Percentiles rank a stretch among this genome's conserved stretches.
These are phyloP conservation scores for Verticillium klebahnii DNA, from an alignment of 2,329 filamentous ascomycete species.

Conservation along the genomic window DNA sequence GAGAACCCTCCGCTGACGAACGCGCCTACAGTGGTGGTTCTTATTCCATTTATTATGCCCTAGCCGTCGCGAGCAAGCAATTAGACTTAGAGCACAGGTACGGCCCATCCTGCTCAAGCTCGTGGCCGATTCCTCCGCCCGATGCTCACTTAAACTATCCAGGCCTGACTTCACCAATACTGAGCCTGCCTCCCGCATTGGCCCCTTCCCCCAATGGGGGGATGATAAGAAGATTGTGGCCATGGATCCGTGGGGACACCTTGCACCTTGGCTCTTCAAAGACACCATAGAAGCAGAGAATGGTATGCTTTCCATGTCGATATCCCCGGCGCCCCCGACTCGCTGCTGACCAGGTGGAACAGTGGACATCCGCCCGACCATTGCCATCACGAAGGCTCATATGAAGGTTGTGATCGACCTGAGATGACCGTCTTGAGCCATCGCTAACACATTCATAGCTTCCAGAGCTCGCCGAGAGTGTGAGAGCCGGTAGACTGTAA, in stretches of 20 bases:
- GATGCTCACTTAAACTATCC: conserved; percentile 4
- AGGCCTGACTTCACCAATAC: conserved; percentile 68
- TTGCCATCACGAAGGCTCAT: conserved; percentile 86
- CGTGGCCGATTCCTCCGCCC: no score
- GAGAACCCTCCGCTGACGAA: neutral
- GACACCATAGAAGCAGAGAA: conserved; percentile 73
- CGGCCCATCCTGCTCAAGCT: conserved; percentile 9
- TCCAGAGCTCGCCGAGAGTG: conserved; percentile 89
- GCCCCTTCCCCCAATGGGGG: conserved; percentile 84
- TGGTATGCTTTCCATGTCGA: conserved; percentile 29
- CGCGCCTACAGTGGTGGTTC: conserved; percentile 61
- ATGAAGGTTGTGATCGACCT: conserved; percentile 60
- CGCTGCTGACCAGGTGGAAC: neutral
- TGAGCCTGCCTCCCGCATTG: conserved; percentile 84
- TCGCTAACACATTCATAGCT: conserved; percentile 39
- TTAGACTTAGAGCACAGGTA: conserved; percentile 74
- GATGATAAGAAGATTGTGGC: conserved; percentile 93
- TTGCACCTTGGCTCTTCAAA: conserved; percentile 78
- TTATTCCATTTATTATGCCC: conserved; percentile 92
- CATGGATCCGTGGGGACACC: conserved; percentile 92
- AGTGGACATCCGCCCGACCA: conserved; percentile 85
- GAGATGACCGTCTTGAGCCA: conserved; percentile 40
- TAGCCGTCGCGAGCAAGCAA: conserved; percentile 88
- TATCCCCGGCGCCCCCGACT: conserved; percentile 34
- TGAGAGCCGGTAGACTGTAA: conserved; percentile 69